Percentiles rank a stretch among this genome's conserved stretches.
Conservation (phyloP, 2,329 filamentous ascomycete genomes). For the Nemania sp. region DNA sequence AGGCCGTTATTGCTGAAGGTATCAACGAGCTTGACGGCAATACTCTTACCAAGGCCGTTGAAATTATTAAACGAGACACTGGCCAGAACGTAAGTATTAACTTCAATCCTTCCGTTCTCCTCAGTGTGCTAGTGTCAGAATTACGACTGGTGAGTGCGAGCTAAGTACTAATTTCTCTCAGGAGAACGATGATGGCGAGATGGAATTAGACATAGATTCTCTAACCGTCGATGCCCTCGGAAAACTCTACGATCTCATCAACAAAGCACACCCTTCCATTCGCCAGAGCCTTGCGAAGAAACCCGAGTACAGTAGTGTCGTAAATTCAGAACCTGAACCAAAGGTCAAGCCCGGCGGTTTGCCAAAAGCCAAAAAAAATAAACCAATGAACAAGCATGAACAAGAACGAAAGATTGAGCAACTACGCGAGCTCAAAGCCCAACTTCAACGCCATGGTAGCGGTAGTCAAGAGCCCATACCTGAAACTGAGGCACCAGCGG, state of each 20-base stretch:
- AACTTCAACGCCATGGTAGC: conserved; percentile 60
- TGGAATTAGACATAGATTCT: conserved; percentile 70
- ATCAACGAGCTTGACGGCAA: conserved; percentile 83
- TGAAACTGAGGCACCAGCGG: conserved; percentile 42
- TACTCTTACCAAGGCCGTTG: conserved; percentile 84
- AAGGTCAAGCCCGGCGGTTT: conserved; percentile 51
- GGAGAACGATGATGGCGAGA: conserved; percentile 70
- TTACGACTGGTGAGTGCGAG: neutral
- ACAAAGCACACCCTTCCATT: conserved; percentile 55
- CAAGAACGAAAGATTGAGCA: conserved; percentile 75
- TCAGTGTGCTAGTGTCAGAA: neutral
- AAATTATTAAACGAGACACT: conserved; percentile 90
- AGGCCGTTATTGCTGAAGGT: conserved; percentile 88
- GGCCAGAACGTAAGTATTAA: conserved; percentile 74
- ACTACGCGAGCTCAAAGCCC: conserved; percentile 70
- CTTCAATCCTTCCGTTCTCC: conserved; percentile 40
- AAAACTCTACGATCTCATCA: conserved; percentile 61
- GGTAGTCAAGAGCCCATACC: conserved; percentile 54
- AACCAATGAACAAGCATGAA: conserved; percentile 80
- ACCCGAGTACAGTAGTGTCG: conserved; percentile 46
- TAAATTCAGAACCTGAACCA: conserved; percentile 43
- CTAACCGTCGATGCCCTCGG: conserved; percentile 66
- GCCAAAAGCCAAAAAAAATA: conserved; percentile 76
- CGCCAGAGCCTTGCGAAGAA: conserved; percentile 52
- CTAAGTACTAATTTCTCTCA: conserved; percentile 46